Percentiles rank a stretch among this genome's conserved stretches.
These are phyloP conservation scores for Aspergillus versicolor DNA, from an alignment of 2,329 filamentous ascomycete species.

Conservation along the genomic window DNA sequence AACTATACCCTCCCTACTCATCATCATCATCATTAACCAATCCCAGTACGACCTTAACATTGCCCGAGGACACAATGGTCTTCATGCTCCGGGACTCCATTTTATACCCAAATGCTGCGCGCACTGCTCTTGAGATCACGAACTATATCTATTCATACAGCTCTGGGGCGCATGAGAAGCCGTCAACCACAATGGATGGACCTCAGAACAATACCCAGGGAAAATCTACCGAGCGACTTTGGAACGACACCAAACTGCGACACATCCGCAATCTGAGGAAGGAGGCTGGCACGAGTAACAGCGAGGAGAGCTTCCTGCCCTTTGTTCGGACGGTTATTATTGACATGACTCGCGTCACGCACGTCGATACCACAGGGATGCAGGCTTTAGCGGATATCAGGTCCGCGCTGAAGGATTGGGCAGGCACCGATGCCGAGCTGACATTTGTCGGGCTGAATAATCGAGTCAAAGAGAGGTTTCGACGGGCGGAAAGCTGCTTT, in stretches of 20 bases:
- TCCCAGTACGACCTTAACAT: not conserved
- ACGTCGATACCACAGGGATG: slow-evolving; percentile 86
- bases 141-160: not conserved
- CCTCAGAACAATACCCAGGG: not conserved
- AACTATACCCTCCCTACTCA: not conserved
- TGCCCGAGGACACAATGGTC: not conserved
- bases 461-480: not conserved
- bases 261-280: slow-evolving; percentile 64
- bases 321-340: slow-evolving; percentile 82
- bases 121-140: not conserved
- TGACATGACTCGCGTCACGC: slow-evolving; percentile 89
- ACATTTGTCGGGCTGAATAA: not conserved
- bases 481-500: not conserved
- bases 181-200: not conserved
- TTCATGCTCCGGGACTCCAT: not conserved
- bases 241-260: slow-evolving; percentile 65
- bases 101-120: not conserved
- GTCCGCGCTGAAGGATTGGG: slow-evolving; percentile 84
- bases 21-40: too few relatives aligned
- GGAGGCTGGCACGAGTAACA: slow-evolving; percentile 49
- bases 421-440: slow-evolving; percentile 55
- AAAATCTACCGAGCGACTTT: slow-evolving; percentile 73
- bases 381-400: slow-evolving; percentile 91
- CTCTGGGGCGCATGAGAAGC: not conserved
- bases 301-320: slow-evolving; percentile 50